Evolutionary conservation across 1,139 yeast species (phyloP), one percentile per base, ranked within the genome.

Genomic region (Debaryomyces subglobosus): DNA sequence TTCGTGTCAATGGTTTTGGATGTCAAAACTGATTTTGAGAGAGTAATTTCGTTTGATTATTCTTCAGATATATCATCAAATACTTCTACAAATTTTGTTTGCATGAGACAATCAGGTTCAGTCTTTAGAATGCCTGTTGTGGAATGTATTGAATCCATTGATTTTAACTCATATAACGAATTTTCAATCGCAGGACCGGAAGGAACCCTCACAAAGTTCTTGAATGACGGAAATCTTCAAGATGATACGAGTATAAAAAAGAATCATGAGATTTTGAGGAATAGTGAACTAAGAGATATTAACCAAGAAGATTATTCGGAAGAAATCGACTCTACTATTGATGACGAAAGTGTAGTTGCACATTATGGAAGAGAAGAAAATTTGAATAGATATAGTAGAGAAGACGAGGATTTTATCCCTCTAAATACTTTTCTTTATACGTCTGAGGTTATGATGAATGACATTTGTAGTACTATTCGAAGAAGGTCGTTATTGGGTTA

Each of bases 101-200:
- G 97, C 64, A 87, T 91, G 87, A 74, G 96, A 54, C 96, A 89
- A 60, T 86, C 96, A 1, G 97, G 97, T 2, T 86, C 89, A 43
- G 86, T 90, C 0, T 91, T 88, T 65, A 74, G 89, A 51, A 89
- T 89, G 94, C 81, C 86, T 0, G 88, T 85, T 0, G 71, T 75
- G 1, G 95, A 89, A 62, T 81, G 87, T 46, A 84, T 86, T 32
- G 84, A 84, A 41, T 76, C 84, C 5, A 65, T 86, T 16, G 75
- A 71, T 18, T 88, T 91, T 64, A 89, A 85, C 57, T 83, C 94
- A 0, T 79, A 74, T 55, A 90, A 90, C 61, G 90, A 88, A 46
- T 71, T 90, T 42, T 74, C 87, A 1, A 70, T 86, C 36, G 77
- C 85, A 2, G 92, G 94, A 6, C 82, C 88, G 1, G 83, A 74